Evolutionary conservation across 2,329 filamentous ascomycete genomes (phyloP), one percentile per base, ranked within the genome.

Genomic region (Thyridium curvatum): DNA sequence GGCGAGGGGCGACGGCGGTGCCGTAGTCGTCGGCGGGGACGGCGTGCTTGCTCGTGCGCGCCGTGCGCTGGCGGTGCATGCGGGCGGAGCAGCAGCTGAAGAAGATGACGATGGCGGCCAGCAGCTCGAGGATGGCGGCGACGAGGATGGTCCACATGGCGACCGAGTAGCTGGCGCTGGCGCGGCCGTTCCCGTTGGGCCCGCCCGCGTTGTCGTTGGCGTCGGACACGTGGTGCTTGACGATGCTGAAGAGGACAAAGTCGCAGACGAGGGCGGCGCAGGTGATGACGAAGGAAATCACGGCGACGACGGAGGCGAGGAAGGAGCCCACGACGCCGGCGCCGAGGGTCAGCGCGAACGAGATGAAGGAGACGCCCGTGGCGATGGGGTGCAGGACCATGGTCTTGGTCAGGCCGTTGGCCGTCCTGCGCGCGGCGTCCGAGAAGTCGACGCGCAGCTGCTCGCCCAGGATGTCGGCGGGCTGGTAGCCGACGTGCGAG

Each of bases 331-430:
- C 47, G 35, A 73, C 43, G 42, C 73, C 72, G 3, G 74, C 60
- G 43, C 69, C 70, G 29, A 76, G 51, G 34, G 69, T 70, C 35
- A 79, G 60, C 34, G 78, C 51, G 58, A 79, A 79, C 42, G 75
- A 72, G 45, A 80, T 61, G 60, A 81, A 80, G 48, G 69, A 63
- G 3, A 81, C 55, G 40, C 62, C 75, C 43, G 68, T 66, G n/a
- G 68, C 74, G 50, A 82, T 61, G 18, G 79, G 76, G 61, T 82
- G 78, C 42, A 83, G 66, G 38, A 82, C 58, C 74, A 82, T 75
- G 45, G 74, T 72, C 46, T 65, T 63, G 32, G 77, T 80, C 31
- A 82, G 64, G 18, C 57, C 61, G 46, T 66, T 66, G 41, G 68
- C 58, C 29, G 72, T 69, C 44, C n/a, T 18, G n/a, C 18, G 18